These are phyloP conservation scores for Fusarium keratoplasticum DNA, from an alignment of 2,329 filamentous ascomycete species.

Conservation along the genomic window DNA sequence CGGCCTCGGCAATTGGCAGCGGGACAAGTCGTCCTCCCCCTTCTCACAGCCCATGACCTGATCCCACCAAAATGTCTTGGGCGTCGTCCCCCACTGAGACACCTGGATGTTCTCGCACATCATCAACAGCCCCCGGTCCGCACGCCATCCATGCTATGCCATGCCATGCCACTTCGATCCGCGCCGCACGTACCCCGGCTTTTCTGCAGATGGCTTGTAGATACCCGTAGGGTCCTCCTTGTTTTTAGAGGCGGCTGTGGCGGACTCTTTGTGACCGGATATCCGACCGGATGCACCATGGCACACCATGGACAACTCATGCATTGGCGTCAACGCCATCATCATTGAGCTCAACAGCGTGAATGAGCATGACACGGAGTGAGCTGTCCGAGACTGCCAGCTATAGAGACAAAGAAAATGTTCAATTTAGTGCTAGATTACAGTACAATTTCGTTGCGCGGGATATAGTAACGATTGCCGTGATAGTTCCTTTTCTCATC, in stretches of 20 bases:
- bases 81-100: conserved; percentile 4
- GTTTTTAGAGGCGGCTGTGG: conserved; percentile 16
- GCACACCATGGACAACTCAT: conserved; percentile 21
- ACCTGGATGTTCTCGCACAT: conserved; percentile 2
- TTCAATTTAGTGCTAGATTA: conserved; percentile 23
- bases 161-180: conserved; percentile 15
- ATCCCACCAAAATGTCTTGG: conserved; percentile 25
- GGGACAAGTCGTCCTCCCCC: neutral
- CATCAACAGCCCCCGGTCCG: neutral
- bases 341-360: neutral
- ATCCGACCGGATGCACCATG: conserved; percentile 23
- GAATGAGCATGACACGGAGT: neutral
- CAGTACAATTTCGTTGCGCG: conserved; percentile 3
- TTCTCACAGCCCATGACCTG: conserved; percentile 19
- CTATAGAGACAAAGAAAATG: neutral
- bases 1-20: conserved; percentile 8
- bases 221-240: conserved; percentile 4
- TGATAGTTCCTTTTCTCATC: conserved; percentile 1
- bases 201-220: conserved; percentile 8
- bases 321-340: neutral
- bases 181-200: conserved; percentile 7
- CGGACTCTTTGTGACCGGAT: conserved; percentile 18
- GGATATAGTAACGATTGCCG: conserved; percentile 5
- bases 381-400: neutral
- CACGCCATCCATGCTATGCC: conserved; percentile 10